These are phyloP conservation scores for Fremontodendron californicum DNA, from an alignment of 345 rosid species.

Conservation along the genomic window DNA sequence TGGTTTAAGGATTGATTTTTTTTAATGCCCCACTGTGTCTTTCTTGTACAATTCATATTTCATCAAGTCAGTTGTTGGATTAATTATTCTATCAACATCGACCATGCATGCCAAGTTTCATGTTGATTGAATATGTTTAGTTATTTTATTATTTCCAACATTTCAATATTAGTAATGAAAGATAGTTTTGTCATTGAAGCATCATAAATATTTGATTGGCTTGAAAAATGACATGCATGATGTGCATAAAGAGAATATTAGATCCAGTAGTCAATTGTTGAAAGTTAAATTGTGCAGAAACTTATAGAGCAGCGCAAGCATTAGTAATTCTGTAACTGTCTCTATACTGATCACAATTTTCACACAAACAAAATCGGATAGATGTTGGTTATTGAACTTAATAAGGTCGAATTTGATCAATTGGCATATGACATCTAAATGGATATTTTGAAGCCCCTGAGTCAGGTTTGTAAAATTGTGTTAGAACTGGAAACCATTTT, in stretches of 20 bases:
- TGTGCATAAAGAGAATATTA: background rate
- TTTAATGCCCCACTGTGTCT: background rate
- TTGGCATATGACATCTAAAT: background rate
- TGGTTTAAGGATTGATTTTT: background rate
- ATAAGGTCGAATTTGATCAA: background rate
- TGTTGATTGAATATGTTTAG: background rate
- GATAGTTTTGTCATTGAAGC: background rate
- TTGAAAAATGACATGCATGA: background rate
- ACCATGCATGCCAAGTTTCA: background rate
- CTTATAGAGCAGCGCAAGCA: background rate
- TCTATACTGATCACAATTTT: background rate
- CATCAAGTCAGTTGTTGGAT: background rate
- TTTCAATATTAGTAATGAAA: background rate
- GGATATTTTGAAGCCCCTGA: background rate
- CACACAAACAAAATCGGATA: background rate
- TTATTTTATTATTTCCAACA: background rate
- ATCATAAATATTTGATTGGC: background rate
- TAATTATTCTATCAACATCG: background rate
- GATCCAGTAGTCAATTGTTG: background rate
- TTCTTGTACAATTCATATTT: background rate
- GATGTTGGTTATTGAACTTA: background rate
- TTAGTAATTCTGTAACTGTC: background rate
- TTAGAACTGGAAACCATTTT: background rate
- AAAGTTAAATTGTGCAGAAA: background rate
- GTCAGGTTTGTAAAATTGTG: background rate